phyloP scores from a whole-genome alignment of 441 rosid species.

The Sinapis alba region DNA sequence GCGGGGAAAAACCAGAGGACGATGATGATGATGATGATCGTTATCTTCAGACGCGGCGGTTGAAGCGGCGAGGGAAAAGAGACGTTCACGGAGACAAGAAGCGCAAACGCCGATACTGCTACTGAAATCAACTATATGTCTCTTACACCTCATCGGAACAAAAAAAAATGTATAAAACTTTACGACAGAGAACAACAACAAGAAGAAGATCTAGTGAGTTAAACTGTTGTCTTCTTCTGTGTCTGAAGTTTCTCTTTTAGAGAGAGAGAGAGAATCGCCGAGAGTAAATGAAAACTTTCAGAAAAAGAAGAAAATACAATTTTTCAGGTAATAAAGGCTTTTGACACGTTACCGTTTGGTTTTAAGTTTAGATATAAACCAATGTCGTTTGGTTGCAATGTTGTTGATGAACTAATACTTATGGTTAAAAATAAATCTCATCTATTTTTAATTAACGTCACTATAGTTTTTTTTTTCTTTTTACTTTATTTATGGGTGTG shows the following conservation, averaged over 20 bases:
- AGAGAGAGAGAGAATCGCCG: conserved; percentile 23
- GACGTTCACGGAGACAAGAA: conserved; percentile 87
- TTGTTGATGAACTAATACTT: conserved; percentile 35
- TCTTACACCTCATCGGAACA: conserved; percentile 74
- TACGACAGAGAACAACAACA: conserved; percentile 11
- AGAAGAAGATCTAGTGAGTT: conserved; percentile 23
- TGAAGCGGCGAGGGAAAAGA: conserved; percentile 57
- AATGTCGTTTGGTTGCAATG: not conserved
- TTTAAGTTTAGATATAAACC: not conserved
- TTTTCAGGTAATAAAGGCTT: conserved; percentile 24
- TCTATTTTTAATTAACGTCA: conserved; percentile 10
- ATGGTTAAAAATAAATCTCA: conserved; percentile 25
- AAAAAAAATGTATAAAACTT: not conserved
- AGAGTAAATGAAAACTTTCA: conserved; percentile 27
- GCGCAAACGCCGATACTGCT: conserved; percentile 85
- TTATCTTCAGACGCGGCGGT: conserved; percentile 47
- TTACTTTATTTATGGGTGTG: conserved; percentile 8
- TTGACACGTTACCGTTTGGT: conserved; percentile 32
- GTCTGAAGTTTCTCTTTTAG: not conserved
- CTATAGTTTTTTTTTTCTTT: not conserved
- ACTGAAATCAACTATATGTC: conserved; percentile 65
- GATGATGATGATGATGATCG: conserved; percentile 34
- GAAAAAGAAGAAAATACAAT: conserved; percentile 14
- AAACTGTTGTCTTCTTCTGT: conserved; percentile 17
- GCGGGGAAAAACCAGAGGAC: conserved; percentile 60